Percentiles rank a stretch among this genome's conserved stretches.
phyloP scores from a whole-genome alignment of 2,329 filamentous ascomycete genomes.

The Emergomyces orientalis region DNA sequence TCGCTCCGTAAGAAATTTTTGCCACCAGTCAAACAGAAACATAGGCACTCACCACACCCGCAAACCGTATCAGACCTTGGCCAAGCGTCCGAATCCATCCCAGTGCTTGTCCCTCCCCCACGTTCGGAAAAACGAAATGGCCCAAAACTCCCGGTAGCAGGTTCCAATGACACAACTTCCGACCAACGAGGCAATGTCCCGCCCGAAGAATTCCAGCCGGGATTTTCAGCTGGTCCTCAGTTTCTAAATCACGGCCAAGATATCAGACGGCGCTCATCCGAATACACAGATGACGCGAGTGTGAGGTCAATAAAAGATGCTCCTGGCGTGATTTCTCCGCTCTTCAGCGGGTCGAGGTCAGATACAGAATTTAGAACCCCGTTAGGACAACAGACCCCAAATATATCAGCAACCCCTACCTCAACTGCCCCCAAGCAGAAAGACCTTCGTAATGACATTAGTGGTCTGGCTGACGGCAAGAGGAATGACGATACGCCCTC shows the following conservation, averaged over 20 bases:
- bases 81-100: conserved; percentile 16
- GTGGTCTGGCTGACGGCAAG: background rate
- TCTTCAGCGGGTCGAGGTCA: background rate
- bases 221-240: background rate
- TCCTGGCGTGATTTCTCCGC: conserved; percentile 6
- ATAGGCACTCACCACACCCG: background rate
- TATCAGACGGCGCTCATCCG: background rate
- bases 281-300: conserved; percentile 7
- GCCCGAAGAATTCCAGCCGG: background rate
- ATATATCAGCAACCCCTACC: background rate
- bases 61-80: conserved; percentile 19
- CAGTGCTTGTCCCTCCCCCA: background rate
- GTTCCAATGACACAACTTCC: background rate
- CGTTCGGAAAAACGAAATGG: background rate
- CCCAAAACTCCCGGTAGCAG: too few relatives aligned
- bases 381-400: background rate
- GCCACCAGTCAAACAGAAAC: conserved; percentile 4
- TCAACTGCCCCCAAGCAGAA: background rate
- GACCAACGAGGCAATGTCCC: background rate
- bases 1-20: background rate
- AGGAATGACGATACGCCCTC: background rate
- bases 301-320: conserved; percentile 10
- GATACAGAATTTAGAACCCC: background rate
- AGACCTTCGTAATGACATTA: background rate
- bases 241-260: background rate